Percentiles rank a stretch among this genome's conserved stretches.
These are phyloP conservation scores for Balakata baccata DNA, from an alignment of 345 rosid species.

Conservation along the genomic window DNA sequence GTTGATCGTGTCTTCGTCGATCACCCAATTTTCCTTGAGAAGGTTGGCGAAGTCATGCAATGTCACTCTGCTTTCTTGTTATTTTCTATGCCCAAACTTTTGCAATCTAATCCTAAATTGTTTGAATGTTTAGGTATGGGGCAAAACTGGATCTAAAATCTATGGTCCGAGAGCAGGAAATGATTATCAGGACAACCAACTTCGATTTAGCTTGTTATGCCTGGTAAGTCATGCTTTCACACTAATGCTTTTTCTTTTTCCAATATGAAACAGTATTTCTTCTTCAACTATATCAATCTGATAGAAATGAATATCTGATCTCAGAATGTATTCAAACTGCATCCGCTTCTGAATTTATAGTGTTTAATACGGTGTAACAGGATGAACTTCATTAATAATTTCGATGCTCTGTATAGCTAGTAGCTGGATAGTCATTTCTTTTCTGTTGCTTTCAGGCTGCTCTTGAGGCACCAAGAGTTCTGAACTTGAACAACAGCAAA, in stretches of 20 bases:
- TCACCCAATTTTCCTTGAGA: constrained; percentile 86
- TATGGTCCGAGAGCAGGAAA: constrained; percentile 76
- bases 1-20: constrained; percentile 91
- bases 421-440: not conserved
- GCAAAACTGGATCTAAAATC: constrained; percentile 82
- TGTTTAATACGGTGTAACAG: not conserved
- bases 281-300: not conserved
- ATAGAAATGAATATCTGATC: too few relatives aligned
- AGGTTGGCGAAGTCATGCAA: constrained; percentile 33
- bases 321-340: not conserved
- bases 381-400: not conserved
- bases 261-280: not conserved
- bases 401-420: not conserved
- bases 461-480: constrained; percentile 79
- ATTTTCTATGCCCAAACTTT: not conserved
- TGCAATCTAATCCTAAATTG: constrained; percentile 14
- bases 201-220: constrained; percentile 82
- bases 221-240: constrained; percentile 41
- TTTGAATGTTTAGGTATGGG: constrained; percentile 57
- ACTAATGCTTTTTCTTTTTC: not conserved
- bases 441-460: constrained; percentile 62
- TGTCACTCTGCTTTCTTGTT: not conserved
- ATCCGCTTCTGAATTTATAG: not conserved
- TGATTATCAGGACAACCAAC: constrained; percentile 82
- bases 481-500: constrained; percentile 53